A percentile compares a stretch with the other conserved stretches of the same genome.
phyloP scores from a whole-genome alignment of 2,329 filamentous ascomycete genomes.

The Rhynchosporium secalis region DNA sequence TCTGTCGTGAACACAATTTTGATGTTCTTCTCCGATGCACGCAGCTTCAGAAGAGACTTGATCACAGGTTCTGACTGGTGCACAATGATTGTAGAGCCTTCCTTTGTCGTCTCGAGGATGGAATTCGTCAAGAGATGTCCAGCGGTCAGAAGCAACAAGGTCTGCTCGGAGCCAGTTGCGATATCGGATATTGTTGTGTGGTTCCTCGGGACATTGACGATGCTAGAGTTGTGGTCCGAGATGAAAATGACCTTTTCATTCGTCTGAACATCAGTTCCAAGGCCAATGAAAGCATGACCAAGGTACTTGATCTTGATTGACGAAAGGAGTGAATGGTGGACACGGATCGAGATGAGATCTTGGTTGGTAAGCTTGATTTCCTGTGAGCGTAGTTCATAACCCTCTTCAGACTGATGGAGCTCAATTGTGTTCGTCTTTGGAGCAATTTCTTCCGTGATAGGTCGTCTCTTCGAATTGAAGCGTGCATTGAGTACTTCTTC shows the following conservation, averaged over 20 bases:
- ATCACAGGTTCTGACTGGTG: background rate
- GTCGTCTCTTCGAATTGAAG: slow-evolving; percentile 20
- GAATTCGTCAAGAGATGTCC: slow-evolving; percentile 2
- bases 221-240: slow-evolving; percentile 7
- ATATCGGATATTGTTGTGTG: background rate
- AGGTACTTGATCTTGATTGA: background rate
- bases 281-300: background rate
- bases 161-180: background rate
- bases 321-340: background rate
- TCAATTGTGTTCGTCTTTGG: background rate
- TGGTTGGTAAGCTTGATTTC: background rate
- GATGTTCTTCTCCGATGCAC: slow-evolving; percentile 1
- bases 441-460: slow-evolving; percentile 16
- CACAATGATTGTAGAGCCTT: slow-evolving; percentile 3
- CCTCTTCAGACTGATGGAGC: background rate
- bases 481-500: slow-evolving; percentile 16
- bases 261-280: background rate
- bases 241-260: background rate
- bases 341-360: background rate
- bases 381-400: background rate
- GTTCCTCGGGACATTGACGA: background rate
- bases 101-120: background rate
- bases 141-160: background rate
- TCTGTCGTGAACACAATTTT: slow-evolving; percentile 2
- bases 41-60: background rate